Evolutionary conservation across 1,139 yeast genomes (phyloP).

Genomic region (Suhomyces bokatorum): DNA sequence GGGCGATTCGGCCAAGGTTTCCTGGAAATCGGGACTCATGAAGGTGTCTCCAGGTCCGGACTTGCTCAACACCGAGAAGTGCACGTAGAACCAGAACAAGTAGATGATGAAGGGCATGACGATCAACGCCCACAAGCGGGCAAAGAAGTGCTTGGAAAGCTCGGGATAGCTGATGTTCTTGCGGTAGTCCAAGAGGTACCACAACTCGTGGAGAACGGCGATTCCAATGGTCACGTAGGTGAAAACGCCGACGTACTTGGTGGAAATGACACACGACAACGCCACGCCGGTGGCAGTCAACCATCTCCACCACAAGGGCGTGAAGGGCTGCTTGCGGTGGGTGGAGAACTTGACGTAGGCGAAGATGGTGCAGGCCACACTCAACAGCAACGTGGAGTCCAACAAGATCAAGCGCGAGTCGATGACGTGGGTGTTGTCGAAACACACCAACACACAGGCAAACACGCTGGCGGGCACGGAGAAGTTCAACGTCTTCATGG

Average conservation of each 20-base stretch:
- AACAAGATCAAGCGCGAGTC: slow-evolving; percentile 88
- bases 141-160: slow-evolving; percentile 68
- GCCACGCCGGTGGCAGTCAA: slow-evolving; percentile 77
- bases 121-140: slow-evolving; percentile 72
- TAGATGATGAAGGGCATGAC: slow-evolving; percentile 80
- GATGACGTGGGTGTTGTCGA: slow-evolving; percentile 88
- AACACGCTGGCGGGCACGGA: slow-evolving; percentile 75
- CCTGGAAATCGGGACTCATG: slow-evolving; percentile 94
- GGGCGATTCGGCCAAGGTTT: slow-evolving; percentile 81
- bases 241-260: slow-evolving; percentile 94
- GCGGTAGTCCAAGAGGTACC: slow-evolving; percentile 76
- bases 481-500: slow-evolving; percentile 81
- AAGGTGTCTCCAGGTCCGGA: slow-evolving; percentile 97
- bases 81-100: slow-evolving; percentile 91
- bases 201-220: slow-evolving; percentile 82
- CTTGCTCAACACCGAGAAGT: slow-evolving; percentile 72
- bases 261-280: slow-evolving; percentile 85
- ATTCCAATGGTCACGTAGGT: slow-evolving; percentile 84
- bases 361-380: slow-evolving; percentile 78
- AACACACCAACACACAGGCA: slow-evolving; percentile 77
- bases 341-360: slow-evolving; percentile 79
- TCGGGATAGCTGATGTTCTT: slow-evolving; percentile 64
- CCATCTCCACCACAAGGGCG: slow-evolving; percentile 85
- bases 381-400: slow-evolving; percentile 83
- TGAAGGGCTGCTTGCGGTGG: slow-evolving; percentile 65